Conservation (phyloP, 768 basidiomycete species). For the Ramaria sp. region DNA sequence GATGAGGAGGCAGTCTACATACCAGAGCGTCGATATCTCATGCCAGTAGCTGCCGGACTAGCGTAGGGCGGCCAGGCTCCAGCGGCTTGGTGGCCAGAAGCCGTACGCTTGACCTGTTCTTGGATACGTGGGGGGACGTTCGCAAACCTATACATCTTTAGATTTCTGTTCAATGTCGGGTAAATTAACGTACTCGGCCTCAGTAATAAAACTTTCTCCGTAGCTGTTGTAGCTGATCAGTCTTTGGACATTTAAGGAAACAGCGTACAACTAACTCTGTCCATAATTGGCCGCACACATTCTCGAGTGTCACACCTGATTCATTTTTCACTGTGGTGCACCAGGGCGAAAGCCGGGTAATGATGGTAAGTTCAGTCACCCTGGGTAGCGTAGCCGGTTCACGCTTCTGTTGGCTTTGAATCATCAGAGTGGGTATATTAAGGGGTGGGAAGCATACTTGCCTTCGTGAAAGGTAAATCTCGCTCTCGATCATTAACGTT, state of each 20-base stretch:
- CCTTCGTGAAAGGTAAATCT: conserved; percentile 23
- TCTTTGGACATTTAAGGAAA: neutral
- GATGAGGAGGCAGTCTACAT: neutral
- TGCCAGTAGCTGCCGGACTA: neutral
- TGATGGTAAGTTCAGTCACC: conserved; percentile 45
- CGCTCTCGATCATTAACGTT: conserved; percentile 48
- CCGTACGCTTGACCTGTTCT: conserved; percentile 59
- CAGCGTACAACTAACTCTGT: conserved; percentile 48
- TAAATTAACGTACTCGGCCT: neutral
- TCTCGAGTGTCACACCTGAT: conserved; percentile 62
- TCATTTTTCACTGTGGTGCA: conserved; percentile 66
- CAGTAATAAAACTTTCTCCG: neutral
- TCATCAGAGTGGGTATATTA: conserved; percentile 7
- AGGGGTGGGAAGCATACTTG: neutral
- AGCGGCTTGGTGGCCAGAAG: conserved; percentile 29
- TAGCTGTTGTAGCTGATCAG: neutral
- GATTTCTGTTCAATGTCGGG: neutral
- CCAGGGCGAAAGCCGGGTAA: conserved; percentile 61
- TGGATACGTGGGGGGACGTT: conserved; percentile 53
- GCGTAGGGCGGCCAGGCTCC: conserved; percentile 3
- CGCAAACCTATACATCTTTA: conserved; percentile 23
- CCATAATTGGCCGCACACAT: conserved; percentile 63
- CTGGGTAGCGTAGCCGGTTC: conserved; percentile 66
- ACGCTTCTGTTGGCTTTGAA: conserved; percentile 27
- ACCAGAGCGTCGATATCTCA: neutral